Base-by-base conservation (phyloP, 306 rosid genomes). In the Fragaria nilgerrensis region DNA sequence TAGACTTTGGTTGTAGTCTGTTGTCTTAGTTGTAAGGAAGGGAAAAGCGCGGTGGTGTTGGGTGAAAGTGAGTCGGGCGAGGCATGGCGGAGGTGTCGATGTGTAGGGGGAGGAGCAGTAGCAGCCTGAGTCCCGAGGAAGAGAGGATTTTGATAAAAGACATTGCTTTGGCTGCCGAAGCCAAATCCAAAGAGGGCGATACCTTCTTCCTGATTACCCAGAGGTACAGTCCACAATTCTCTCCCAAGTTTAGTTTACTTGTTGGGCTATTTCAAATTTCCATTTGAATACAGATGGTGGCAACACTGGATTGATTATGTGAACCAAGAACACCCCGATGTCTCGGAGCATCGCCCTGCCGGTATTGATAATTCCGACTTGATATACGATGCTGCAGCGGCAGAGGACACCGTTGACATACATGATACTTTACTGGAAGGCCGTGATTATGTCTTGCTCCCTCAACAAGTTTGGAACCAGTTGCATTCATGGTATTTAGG, bases 291-390 rank as follows among this genome's bases (percentile, higher is more conserved):
- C 87, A 95, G 98, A 83, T 95, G 98, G 98, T 95, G 98, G 98
- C 97, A 92, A 81, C 83, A 89, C 80, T 95, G 98, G 98, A 90
- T 92, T 82, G 97, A 92, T 75, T 95, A 95, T 79, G 98, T 92
- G 76, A 95, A 95, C 86, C 97, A 92, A 76, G 98, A 92, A 49
- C 96, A 94, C 77, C 81, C 55, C 47, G 97, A 92, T 79, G 96
- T 81, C 65, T 86, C 74, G 13, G 98, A 94, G 58, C 91, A 84
- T 85, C 81, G 86, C 83, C 98, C 98, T 55, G 50, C 87, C 72
- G 83, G 82, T 82, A 95, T 95, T 78, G 98, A 95, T 82, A 95
- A 95, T 80, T 92, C 96, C 68, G 92, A 89, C 80, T 87, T 95
- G 89, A 88, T 95, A 76, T 86, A 80, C 75, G 96, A 87, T 62